phyloP scores from a whole-genome alignment of 805 yeast genomes.

The Candida boleticola region DNA sequence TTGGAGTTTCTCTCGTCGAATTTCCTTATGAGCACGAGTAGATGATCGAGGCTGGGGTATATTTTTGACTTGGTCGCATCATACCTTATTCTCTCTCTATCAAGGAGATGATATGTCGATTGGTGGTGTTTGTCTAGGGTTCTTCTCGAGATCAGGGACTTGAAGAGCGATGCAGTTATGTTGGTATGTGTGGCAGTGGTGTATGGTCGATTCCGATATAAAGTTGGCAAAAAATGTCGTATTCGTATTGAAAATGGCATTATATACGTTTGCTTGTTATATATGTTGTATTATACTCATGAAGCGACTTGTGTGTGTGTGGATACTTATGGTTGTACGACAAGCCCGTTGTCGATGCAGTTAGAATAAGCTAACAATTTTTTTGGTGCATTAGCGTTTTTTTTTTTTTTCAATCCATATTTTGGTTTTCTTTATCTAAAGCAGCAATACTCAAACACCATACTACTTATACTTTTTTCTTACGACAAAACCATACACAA shows the following conservation, averaged over 20 bases:
- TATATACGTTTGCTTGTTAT: neutral
- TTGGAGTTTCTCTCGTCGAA: neutral
- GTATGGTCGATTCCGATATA: neutral
- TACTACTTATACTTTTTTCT: too few relatives aligned
- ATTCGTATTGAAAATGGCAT: neutral
- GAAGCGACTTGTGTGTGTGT: neutral
- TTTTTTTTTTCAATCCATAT: too few relatives aligned
- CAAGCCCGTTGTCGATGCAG: too few relatives aligned
- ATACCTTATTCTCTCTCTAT: slow-evolving; percentile 7
- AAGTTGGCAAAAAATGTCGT: too few relatives aligned
- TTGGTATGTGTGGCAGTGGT: neutral
- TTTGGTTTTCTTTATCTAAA: too few relatives aligned
- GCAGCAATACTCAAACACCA: too few relatives aligned
- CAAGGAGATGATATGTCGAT: slow-evolving; percentile 11
- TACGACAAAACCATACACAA: too few relatives aligned
- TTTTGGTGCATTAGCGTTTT: too few relatives aligned
- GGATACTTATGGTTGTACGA: too few relatives aligned
- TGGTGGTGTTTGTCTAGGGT: slow-evolving; percentile 19
- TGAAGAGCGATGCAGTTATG: too few relatives aligned
- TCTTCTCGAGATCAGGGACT: slow-evolving; percentile 5
- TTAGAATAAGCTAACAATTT: too few relatives aligned
- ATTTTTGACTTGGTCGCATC: neutral
- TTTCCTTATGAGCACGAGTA: slow-evolving; percentile 1
- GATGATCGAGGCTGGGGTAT: neutral
- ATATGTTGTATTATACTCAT: neutral